Evolutionary conservation across 176 grass and related monocot genomes (phyloP), one percentile per base, ranked within the genome.

Genomic region (Aegilops sharonensis): DNA sequence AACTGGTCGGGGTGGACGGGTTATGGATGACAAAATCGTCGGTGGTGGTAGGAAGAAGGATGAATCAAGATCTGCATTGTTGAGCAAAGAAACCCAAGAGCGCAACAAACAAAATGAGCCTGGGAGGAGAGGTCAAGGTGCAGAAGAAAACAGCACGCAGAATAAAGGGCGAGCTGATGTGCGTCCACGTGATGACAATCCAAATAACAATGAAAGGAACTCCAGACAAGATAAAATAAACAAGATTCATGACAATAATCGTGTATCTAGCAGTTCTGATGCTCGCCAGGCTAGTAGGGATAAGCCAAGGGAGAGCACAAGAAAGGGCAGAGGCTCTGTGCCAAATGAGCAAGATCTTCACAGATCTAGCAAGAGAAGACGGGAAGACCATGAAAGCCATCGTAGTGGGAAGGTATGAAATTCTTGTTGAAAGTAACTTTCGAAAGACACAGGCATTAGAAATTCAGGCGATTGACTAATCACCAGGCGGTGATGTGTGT

Each of bases 321-420:
- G 83, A 78, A 99, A 95, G 90, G 77, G 78, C 42, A 95, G 82
- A 92, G 85, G 77, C 78, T 87, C 82, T 34, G 93, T 90, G 60
- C 62, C 52, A 88, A 77, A 85, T 76, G 90, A 91, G 52, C 89
- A 85, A 14, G 85, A 91, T 91, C 80, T 79, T 52, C 94, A 92
- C 72, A 84, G 81, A 84, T 84, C 89, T 17, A 89, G 83, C 79
- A 95, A 98, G 82, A 94, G 89, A 88, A 93, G 94, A 63, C 82
- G 83, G 76, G 93, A 95, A 80, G 95, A 98, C 20, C 84, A 86
- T 70, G 88, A 84, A 80, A 80, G 63, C 24, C 83, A 84, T 89
- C 88, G 69, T 70, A 90, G 78, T 69, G 85, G 91, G 45, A 98
- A 98, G 95, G 95, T 98, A 95, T 80, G 89, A 83, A 87, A 77